A percentile compares a stretch with the other conserved stretches of the same genome.
Evolutionary conservation across 352 stramenopile genomes (phyloP).

Genomic region (Phytopythium mirpurense): DNA sequence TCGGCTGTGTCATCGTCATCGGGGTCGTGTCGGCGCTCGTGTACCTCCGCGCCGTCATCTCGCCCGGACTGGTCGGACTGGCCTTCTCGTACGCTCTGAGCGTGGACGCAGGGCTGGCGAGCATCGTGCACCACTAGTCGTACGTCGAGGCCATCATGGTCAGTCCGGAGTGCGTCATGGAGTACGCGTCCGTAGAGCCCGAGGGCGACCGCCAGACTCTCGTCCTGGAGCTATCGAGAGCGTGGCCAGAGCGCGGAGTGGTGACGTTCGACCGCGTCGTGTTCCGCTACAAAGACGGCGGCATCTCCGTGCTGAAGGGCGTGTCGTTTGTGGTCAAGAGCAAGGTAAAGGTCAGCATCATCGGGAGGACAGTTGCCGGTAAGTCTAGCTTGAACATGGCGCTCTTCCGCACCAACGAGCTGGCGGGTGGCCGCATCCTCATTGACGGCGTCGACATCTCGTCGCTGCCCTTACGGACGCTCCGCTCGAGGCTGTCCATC

Average conservation of each 20-base stretch:
- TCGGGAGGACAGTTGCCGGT: constrained; percentile 61
- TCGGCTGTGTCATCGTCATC: constrained; percentile 16
- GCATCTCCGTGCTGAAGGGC: constrained; percentile 24
- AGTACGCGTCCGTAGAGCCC: background rate
- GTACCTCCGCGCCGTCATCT: constrained; percentile 14
- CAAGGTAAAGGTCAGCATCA: constrained; percentile 38
- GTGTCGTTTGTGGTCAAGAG: constrained; percentile 59
- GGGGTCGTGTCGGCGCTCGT: constrained; percentile 15
- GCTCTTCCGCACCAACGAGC: constrained; percentile 39
- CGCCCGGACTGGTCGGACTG: constrained; percentile 55
- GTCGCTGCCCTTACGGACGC: constrained; percentile 19
- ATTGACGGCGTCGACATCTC: constrained; percentile 38
- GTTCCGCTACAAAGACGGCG: constrained; percentile 82
- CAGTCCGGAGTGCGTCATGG: constrained; percentile 13
- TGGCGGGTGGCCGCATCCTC: constrained; percentile 61
- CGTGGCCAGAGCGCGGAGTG: constrained; percentile 69
- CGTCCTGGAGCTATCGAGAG: background rate
- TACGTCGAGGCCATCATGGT: constrained; percentile 18
- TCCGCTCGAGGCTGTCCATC: constrained; percentile 33
- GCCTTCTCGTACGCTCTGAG: constrained; percentile 76
- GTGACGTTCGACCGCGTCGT: constrained; percentile 83
- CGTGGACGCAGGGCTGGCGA: constrained; percentile 67
- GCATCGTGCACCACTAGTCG: constrained; percentile 37
- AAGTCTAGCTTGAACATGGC: constrained; percentile 84
- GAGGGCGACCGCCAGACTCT: background rate